Base-by-base conservation (phyloP, 2,329 filamentous ascomycete genomes). In the Colletotrichum sp. region DNA sequence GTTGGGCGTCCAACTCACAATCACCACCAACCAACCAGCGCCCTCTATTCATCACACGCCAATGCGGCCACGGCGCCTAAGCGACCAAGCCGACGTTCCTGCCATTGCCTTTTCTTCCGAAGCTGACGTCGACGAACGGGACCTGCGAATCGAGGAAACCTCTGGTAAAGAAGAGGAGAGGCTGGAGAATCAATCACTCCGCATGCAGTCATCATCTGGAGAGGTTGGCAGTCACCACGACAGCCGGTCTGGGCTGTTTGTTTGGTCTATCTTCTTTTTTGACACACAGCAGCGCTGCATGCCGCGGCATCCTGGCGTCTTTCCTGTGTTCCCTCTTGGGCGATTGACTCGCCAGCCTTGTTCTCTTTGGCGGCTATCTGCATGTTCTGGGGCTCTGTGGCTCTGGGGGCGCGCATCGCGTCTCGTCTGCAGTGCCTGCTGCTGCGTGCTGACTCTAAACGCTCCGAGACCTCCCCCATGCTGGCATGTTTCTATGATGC, bases 41-140 rank as follows among this genome's bases (percentile, higher is more conserved):
- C 52, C 30, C 15, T 57, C 66, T 39, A 21, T 66, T 34, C 59
- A 49, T 55, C 39, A 64, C 70, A 76, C 70, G 64, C 64, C 59
- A 63, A 69, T 76, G 59, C 71, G 74, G 32, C 59, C 57, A n/a
- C 64, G 36, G 65, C 57, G 59, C 15, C 70, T 69, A 60, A 74
- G 65, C 44, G 59, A 59, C 57, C 12, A 28, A 59, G 18, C 63
- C 30, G 24, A 59, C 55, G 18, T 62, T 71, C 36, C 21, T 13
- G 16, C 28, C 26, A 34, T 9, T 63, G 34, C 18, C 68, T 52
- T 52, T 52, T 52, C n/a, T 52, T 5, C 44, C 44, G 28, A n/a
- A 60, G 49, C 60, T 71, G 69, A 67, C 63, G 69, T 68, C 72
- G 21, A 67, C 55, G 36, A 67, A 44, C n/a, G 10, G 30, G 13